Percentiles rank a stretch among this genome's conserved stretches.
These are phyloP conservation scores for Batrachochytrium dendrobatidis DNA, from an alignment of 371 early-diverging fungal species.

Conservation along the genomic window DNA sequence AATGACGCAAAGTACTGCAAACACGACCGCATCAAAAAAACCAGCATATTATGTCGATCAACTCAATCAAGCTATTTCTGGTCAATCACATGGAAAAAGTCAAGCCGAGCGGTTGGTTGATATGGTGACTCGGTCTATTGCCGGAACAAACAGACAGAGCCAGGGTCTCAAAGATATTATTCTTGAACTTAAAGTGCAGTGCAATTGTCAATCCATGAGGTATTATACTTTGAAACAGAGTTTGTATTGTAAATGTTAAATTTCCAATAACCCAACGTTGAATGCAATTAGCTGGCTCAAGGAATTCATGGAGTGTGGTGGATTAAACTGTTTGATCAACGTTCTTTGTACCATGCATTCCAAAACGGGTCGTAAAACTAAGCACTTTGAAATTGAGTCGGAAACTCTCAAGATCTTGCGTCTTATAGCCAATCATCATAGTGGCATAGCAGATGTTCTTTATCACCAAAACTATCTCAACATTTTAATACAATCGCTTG, in stretches of 20 bases:
- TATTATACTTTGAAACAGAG: not conserved
- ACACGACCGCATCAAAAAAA: too few relatives aligned
- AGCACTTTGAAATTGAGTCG: constrained; percentile 31
- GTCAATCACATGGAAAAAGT: too few relatives aligned
- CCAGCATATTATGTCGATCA: too few relatives aligned
- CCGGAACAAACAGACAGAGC: too few relatives aligned
- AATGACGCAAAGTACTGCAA: too few relatives aligned
- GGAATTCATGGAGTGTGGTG: constrained; percentile 29
- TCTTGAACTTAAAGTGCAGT: constrained; percentile 22
- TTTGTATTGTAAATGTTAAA: not conserved
- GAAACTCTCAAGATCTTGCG: constrained; percentile 30
- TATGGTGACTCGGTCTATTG: too few relatives aligned
- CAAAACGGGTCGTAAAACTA: constrained; percentile 27
- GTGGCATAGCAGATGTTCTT: constrained; percentile 26
- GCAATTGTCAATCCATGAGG: constrained; percentile 14
- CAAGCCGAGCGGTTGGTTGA: too few relatives aligned
- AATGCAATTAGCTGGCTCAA: constrained; percentile 21
- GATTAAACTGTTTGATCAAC: constrained; percentile 19
- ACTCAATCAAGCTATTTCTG: too few relatives aligned
- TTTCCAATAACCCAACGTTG: not conserved
- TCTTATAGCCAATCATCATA: constrained; percentile 24
- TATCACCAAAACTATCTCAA: constrained; percentile 22
- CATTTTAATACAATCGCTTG: constrained; percentile 27
- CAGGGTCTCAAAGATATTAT: constrained; percentile 22
- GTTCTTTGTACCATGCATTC: constrained; percentile 22